Conservation (phyloP, 495 filamentous ascomycete genomes). For the Penicillium antarcticum region DNA sequence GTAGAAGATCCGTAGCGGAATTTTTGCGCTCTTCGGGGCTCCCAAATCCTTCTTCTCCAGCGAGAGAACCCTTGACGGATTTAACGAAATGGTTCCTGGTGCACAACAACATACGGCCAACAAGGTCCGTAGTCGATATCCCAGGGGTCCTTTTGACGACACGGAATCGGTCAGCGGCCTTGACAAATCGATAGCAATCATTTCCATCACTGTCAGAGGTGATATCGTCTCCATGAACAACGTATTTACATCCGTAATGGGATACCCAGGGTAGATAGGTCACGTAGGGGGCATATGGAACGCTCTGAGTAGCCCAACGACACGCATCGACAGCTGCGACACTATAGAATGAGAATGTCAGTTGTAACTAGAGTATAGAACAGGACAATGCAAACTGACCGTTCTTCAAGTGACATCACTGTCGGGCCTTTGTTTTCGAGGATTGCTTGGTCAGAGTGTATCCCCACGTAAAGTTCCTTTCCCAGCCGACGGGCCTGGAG, state of each 20-base stretch:
- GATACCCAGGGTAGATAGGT: conserved; percentile 90
- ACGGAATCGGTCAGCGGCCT: conserved; percentile 83
- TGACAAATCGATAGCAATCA: conserved; percentile 97
- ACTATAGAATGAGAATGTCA: conserved; percentile 32
- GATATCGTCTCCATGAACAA: conserved; percentile 91
- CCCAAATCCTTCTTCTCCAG: conserved; percentile 69
- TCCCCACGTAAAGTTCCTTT: conserved; percentile 80
- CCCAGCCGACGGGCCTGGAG: conserved; percentile 87
- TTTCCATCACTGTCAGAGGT: conserved; percentile 80
- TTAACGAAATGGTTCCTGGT: conserved; percentile 85
- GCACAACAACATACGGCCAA: conserved; percentile 94
- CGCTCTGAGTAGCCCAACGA: conserved; percentile 82
- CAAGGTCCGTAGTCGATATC: conserved; percentile 95
- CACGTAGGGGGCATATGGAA: conserved; percentile 90
- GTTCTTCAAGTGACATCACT: conserved; percentile 90
- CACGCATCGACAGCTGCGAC: conserved; percentile 88
- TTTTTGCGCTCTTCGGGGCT: conserved; percentile 60
- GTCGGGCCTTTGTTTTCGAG: conserved; percentile 96
- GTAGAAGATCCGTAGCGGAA: conserved; percentile 58
- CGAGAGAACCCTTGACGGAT: conserved; percentile 62
- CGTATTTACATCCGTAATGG: conserved; percentile 87
- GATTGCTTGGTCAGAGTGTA: conserved; percentile 94
- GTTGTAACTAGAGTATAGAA: conserved; percentile 5
- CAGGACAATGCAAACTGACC: conserved; percentile 43
- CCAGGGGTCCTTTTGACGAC: conserved; percentile 95